Percentiles rank a stretch among this genome's conserved stretches.
Conservation (phyloP, 352 stramenopile species). For the Phytophthora boehmeriae region DNA sequence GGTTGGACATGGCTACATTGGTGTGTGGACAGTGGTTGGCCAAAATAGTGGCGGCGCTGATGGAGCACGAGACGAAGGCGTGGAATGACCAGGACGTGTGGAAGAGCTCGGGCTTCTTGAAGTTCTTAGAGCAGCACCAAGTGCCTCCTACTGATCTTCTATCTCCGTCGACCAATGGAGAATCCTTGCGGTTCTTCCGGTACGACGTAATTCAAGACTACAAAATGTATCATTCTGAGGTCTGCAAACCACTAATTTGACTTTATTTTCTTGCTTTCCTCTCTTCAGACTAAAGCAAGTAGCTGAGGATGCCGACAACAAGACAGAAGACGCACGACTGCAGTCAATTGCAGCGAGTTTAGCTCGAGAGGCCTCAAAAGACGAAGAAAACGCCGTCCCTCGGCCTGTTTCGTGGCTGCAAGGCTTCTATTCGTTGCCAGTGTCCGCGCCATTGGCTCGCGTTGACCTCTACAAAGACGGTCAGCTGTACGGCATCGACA, state of each 20-base stretch:
- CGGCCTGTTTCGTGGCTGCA: conserved; percentile 53
- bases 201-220: conserved; percentile 16
- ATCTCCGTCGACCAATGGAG: conserved; percentile 16
- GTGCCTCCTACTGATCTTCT: conserved; percentile 56
- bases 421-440: conserved; percentile 72
- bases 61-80: conserved; percentile 2
- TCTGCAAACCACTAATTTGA: not conserved
- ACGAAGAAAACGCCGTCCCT: conserved; percentile 12
- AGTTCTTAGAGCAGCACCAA: conserved; percentile 60
- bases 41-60: not conserved
- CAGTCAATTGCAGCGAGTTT: conserved; percentile 28
- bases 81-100: conserved; percentile 55
- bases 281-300: conserved; percentile 38
- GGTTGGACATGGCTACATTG: conserved; percentile 19
- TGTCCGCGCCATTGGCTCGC: conserved; percentile 45
- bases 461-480: conserved; percentile 55
- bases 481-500: conserved; percentile 84
- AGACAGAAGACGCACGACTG: conserved; percentile 18
- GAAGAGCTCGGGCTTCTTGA: conserved; percentile 53
- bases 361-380: conserved; percentile 17
- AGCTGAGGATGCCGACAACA: not conserved
- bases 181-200: conserved; percentile 66
- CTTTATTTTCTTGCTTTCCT: conserved; percentile 8
- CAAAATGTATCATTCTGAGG: conserved; percentile 28
- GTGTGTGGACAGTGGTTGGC: not conserved